phyloP scores from a whole-genome alignment of 2,329 filamentous ascomycete species.

The Thielaviopsis euricoi region DNA sequence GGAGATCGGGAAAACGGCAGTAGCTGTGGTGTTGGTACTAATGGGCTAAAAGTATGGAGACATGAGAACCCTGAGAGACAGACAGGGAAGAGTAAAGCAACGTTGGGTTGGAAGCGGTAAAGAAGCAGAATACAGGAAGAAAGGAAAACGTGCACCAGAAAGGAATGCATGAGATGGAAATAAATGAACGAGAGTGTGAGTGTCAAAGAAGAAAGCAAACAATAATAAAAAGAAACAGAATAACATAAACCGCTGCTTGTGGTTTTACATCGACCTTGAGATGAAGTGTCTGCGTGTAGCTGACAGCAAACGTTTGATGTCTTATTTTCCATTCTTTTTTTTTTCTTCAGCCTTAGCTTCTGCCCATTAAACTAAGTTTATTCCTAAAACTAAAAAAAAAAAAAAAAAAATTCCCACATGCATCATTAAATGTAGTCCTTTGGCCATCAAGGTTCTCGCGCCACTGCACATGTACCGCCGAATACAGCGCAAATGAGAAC shows the following conservation, averaged over 20 bases:
- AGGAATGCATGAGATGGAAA: too few relatives aligned
- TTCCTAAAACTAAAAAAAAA: background rate
- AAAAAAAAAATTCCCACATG: background rate
- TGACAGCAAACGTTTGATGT: background rate
- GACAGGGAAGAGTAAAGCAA: background rate
- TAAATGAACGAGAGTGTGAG: background rate
- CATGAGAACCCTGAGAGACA: constrained; percentile 5
- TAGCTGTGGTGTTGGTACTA: too few relatives aligned
- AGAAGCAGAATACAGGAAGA: background rate
- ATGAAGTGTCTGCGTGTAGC: background rate
- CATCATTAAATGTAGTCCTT: background rate
- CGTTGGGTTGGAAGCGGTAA: background rate
- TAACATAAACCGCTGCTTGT: background rate
- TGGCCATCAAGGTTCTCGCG: background rate
- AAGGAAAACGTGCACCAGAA: too few relatives aligned
- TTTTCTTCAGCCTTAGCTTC: too few relatives aligned
- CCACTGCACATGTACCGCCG: background rate
- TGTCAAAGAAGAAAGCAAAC: background rate
- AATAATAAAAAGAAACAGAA: background rate
- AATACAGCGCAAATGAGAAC: background rate
- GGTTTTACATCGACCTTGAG: too few relatives aligned
- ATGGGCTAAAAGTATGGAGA: background rate
- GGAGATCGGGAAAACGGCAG: too few relatives aligned
- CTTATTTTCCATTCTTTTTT: background rate
- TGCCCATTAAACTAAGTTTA: too few relatives aligned